Percentiles rank a stretch among this genome's conserved stretches.
phyloP scores from a whole-genome alignment of 768 basidiomycete genomes.

The Phylloporus sp. region DNA sequence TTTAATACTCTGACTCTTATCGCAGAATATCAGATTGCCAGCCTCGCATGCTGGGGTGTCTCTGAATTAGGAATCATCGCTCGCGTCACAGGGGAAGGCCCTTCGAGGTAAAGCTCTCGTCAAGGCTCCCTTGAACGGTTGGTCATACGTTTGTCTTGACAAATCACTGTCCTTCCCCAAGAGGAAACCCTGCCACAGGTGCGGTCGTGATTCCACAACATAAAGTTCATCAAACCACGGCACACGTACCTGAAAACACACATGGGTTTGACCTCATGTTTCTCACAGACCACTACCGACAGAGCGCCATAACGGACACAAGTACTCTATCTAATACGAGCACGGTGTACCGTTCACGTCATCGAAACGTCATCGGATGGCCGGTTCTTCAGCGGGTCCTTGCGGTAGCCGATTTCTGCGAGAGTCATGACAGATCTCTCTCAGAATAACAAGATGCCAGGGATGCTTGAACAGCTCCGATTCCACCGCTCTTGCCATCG shows the following conservation, averaged over 20 bases:
- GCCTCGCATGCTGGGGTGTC: too few species aligned
- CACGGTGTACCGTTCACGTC: neutral
- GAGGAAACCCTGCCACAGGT: neutral
- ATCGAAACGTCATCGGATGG: slow-evolving; percentile 7
- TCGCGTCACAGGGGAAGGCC: neutral
- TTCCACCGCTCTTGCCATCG: too few species aligned
- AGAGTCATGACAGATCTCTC: neutral
- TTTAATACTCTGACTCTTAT: too few species aligned
- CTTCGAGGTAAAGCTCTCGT: neutral
- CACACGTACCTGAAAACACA: slow-evolving; percentile 4
- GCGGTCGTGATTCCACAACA: slow-evolving; percentile 5
- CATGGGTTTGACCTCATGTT: neutral
- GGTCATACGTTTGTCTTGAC: neutral
- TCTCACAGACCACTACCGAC: neutral
- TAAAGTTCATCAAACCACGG: slow-evolving; percentile 1
- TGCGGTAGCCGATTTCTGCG: neutral
- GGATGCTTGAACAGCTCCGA: neutral
- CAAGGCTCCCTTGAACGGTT: neutral
- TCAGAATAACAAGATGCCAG: neutral
- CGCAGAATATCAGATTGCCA: too few species aligned
- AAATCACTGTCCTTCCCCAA: neutral
- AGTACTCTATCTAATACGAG: neutral
- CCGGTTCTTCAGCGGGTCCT: slow-evolving; percentile 1
- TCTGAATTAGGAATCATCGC: neutral
- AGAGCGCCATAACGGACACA: neutral